Conservation (phyloP, 169 alveolate species). For the Eimeria praecox region DNA sequence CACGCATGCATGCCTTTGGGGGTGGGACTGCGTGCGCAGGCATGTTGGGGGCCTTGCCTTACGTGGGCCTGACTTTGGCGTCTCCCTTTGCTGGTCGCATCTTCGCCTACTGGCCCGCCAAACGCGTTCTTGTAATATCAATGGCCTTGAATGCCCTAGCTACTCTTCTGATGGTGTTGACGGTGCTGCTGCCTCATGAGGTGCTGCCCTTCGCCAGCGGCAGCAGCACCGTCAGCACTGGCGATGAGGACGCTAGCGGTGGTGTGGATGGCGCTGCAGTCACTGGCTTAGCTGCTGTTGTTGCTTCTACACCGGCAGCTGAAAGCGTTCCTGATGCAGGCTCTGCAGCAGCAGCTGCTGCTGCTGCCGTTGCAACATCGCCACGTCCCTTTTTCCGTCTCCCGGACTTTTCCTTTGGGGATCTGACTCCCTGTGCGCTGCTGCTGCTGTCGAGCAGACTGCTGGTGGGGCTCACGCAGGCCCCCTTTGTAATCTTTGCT, state of each 20-base stretch:
- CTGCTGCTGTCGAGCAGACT: slow-evolving; percentile 67
- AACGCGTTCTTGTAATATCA: slow-evolving; percentile 50
- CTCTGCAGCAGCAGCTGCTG: not conserved
- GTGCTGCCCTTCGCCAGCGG: not conserved
- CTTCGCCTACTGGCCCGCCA: slow-evolving; percentile 23
- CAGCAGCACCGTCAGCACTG: slow-evolving; percentile 9
- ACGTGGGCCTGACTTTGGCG: slow-evolving; percentile 71
- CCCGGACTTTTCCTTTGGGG: slow-evolving; percentile 60
- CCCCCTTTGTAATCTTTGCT: slow-evolving; percentile 79
- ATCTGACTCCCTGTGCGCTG: slow-evolving; percentile 70
- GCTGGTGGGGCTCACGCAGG: slow-evolving; percentile 74
- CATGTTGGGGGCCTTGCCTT: slow-evolving; percentile 80
- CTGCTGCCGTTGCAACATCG: not conserved
- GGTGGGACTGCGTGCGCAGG: not conserved
- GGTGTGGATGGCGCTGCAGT: not conserved
- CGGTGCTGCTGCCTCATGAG: slow-evolving; percentile 53
- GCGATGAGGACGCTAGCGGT: not conserved
- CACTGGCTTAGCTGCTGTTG: not conserved
- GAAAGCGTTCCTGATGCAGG: not conserved
- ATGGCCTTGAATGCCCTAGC: slow-evolving; percentile 64
- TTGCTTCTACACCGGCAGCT: not conserved
- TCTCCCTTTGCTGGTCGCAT: slow-evolving; percentile 75
- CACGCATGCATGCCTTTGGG: not conserved
- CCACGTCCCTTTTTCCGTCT: slow-evolving; percentile 20
- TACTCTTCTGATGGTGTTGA: slow-evolving; percentile 44